phyloP scores from a whole-genome alignment of 306 rosid species.

The Castanea mollissima region DNA sequence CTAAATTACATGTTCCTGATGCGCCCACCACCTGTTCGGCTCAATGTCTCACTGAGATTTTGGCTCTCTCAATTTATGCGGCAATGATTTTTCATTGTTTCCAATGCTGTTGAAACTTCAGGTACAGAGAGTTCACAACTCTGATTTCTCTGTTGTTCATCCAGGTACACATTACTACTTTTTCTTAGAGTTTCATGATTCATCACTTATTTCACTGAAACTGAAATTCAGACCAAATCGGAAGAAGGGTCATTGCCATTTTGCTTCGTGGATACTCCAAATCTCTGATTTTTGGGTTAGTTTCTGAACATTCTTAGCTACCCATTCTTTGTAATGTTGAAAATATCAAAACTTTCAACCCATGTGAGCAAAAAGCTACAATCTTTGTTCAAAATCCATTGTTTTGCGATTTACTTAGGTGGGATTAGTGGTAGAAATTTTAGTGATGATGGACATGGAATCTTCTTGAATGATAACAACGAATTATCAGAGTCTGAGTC shows the following conservation, averaged over 20 bases:
- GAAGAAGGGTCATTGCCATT: not conserved
- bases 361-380: slow-evolving; percentile 27
- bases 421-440: slow-evolving; percentile 27
- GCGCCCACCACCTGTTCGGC: too few relatives aligned
- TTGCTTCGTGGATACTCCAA: not conserved
- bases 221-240: not conserved
- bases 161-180: not conserved
- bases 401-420: slow-evolving; percentile 38
- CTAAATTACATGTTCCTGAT: too few relatives aligned
- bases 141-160: not conserved
- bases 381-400: slow-evolving; percentile 36
- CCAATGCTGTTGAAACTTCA: too few relatives aligned
- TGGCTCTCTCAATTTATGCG: too few relatives aligned
- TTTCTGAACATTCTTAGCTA: not conserved
- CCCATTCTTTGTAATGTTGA: slow-evolving; percentile 40
- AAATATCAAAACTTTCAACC: slow-evolving; percentile 24
- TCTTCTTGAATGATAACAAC: not conserved
- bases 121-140: too few relatives aligned
- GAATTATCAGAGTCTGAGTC: slow-evolving; percentile 51
- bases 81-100: too few relatives aligned
- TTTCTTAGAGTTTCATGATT: not conserved
- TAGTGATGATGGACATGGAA: not conserved
- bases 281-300: not conserved
- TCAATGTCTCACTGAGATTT: too few relatives aligned
- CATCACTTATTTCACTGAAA: not conserved